A percentile compares a stretch with the other conserved stretches of the same genome.
These are phyloP conservation scores for Apiotrichum akiyoshidainum DNA, from an alignment of 1,284 basidiomycete genomes.

Conservation along the genomic window DNA sequence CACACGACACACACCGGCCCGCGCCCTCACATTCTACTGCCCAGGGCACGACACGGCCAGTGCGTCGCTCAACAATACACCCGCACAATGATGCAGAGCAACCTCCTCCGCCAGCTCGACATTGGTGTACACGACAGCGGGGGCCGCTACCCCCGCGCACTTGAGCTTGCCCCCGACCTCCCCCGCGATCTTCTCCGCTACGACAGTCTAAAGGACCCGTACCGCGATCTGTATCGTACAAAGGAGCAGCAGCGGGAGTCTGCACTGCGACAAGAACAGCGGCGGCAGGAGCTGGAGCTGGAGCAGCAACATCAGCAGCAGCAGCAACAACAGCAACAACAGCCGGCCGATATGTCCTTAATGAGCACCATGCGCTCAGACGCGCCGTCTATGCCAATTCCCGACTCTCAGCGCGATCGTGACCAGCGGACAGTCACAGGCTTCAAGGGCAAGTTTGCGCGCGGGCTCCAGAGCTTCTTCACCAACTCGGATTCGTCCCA, in stretches of 20 bases:
- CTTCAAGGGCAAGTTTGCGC: neutral
- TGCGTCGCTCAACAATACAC: no score
- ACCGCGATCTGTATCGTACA: neutral
- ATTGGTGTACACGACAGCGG: neutral
- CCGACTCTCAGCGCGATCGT: no score
- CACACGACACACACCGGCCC: no score
- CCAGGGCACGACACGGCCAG: no score
- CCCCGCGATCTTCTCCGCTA: neutral
- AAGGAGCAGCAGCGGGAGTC: neutral
- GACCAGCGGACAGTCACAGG: neutral
- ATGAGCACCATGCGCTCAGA: no score
- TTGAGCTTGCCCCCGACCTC: conserved; percentile 4
- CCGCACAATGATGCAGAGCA: no score
- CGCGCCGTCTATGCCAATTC: no score
- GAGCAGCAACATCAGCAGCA: neutral
- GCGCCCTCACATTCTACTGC: no score
- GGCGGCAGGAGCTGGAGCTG: neutral
- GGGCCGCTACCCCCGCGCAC: neutral
- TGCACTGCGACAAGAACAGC: neutral
- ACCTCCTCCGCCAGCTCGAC: neutral
- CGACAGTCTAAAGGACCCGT: neutral
- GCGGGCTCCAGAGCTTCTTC: neutral
- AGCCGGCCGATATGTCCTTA: neutral
- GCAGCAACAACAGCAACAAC: neutral
- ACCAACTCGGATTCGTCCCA: neutral